phyloP scores from a whole-genome alignment of 148 eudicot genomes.

The Rhododendron mucronatum region DNA sequence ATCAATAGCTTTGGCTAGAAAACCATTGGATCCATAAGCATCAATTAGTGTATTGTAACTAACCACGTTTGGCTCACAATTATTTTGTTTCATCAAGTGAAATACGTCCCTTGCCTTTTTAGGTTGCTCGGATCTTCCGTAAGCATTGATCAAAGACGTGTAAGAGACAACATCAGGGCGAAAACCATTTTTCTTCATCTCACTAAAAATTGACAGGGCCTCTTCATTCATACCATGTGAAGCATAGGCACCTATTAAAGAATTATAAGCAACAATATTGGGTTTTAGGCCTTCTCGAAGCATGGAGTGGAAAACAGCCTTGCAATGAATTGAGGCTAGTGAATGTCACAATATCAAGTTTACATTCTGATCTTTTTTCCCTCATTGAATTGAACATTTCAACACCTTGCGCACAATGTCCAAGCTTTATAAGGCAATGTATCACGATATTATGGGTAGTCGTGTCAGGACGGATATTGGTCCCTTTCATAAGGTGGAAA shows the following conservation, averaged over 20 bases:
- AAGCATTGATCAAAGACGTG: constrained; percentile 86
- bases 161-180: constrained; percentile 80
- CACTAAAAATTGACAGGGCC: constrained; percentile 57
- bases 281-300: constrained; percentile 77
- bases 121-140: constrained; percentile 84
- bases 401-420: constrained; percentile 58
- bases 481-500: constrained; percentile 89
- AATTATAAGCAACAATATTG: constrained; percentile 76
- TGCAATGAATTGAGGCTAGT: constrained; percentile 85
- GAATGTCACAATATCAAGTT: constrained; percentile 76
- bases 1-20: constrained; percentile 70
- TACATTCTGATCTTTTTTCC: constrained; percentile 57
- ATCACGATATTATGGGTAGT: constrained; percentile 79
- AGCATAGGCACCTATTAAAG: constrained; percentile 82
- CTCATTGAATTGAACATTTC: constrained; percentile 77
- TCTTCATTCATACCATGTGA: constrained; percentile 70
- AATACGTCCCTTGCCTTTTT: constrained; percentile 67
- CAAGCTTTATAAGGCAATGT: constrained; percentile 69
- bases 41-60: constrained; percentile 86
- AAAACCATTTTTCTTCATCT: constrained; percentile 51
- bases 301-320: constrained; percentile 70
- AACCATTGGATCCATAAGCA: constrained; percentile 84
- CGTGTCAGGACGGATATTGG: constrained; percentile 73
- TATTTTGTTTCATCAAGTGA: constrained; percentile 52
- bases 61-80: constrained; percentile 76